Evolutionary conservation across 768 basidiomycete species (phyloP).

Genomic region (Cystofilobasidium capitatum): DNA sequence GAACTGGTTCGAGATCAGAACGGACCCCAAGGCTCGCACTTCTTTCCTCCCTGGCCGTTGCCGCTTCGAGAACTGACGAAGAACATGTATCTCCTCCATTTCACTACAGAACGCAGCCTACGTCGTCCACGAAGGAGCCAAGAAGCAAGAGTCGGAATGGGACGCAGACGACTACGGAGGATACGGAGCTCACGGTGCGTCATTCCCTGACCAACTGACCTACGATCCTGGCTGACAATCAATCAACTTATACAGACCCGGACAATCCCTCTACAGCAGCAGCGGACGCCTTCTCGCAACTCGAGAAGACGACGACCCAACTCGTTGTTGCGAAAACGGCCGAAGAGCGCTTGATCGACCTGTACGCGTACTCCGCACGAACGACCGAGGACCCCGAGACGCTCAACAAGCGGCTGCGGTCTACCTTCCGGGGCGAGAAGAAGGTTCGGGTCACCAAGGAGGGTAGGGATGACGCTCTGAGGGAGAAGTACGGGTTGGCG

Average conservation of each 20-base stretch:
- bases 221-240: not conserved
- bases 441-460: constrained; percentile 61
- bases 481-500: constrained; percentile 67
- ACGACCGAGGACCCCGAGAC: constrained; percentile 63
- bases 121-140: constrained; percentile 82
- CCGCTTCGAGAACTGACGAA: not conserved
- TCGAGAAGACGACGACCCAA: constrained; percentile 82
- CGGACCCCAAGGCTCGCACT: constrained; percentile 68
- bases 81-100: not conserved
- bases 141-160: constrained; percentile 93
- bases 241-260: constrained; percentile 48
- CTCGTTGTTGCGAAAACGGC: constrained; percentile 62
- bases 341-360: constrained; percentile 66
- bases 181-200: constrained; percentile 69
- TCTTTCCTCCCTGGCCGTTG: not conserved
- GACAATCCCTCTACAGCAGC: constrained; percentile 48
- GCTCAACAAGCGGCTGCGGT: constrained; percentile 63
- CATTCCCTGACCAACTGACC: not conserved
- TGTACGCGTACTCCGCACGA: constrained; percentile 45
- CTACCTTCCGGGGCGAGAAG: constrained; percentile 78
- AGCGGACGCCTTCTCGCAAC: constrained; percentile 73
- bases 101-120: constrained; percentile 76
- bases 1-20: constrained; percentile 96
- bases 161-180: constrained; percentile 92
- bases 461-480: constrained; percentile 60